Evolutionary conservation across 495 filamentous ascomycete genomes (phyloP), one percentile per base, ranked within the genome.

Genomic region (Podospora didyma): DNA sequence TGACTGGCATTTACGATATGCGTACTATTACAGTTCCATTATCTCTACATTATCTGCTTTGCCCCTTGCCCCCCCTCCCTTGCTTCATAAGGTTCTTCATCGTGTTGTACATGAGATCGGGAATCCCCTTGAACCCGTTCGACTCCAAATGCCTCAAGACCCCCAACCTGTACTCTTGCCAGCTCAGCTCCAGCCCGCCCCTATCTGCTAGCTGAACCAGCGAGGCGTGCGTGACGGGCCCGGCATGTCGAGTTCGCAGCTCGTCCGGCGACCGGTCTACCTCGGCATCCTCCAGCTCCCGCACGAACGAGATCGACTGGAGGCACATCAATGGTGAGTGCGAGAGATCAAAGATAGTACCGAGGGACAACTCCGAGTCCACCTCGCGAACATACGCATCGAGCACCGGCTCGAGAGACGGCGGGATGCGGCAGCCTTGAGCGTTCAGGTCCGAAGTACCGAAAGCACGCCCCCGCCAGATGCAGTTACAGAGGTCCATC

Each of bases 401-500:
- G n/a, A 92, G 71, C 1, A 69, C 64, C 2, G 71, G 67, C 10
- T 78, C 62, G 0, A 83, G 68, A 2, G 76, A n/a, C 16, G 64
- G 48, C 0, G 84, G 76, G 16, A 90, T 68, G n/a, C 87, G 71
- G 58, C 90, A 93, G 16, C 87, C 90, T 24, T 84, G 73, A 3
- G 90, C 83, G 67, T 91, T 90, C 12, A 77, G 67, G 58, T 94
- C 89, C 10, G 80, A 74, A 2, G 69, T 72, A 42, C 84, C 83
- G 31, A 96, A 84, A 0, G 87, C 91, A 14, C 87, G 86, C 20
- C 84, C 85, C 19, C 89, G 82, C 90, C 92, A 95, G 14, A 96
- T 61, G 46, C 89, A 81, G 63, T 96, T 95, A 74, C 89, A 94
- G 41, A 90, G 79, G 63, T 96, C 92, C 87, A 94, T 94, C 28